phyloP scores from a whole-genome alignment of 202 grass and related monocot genomes.

The Tripidium arundinaceum region DNA sequence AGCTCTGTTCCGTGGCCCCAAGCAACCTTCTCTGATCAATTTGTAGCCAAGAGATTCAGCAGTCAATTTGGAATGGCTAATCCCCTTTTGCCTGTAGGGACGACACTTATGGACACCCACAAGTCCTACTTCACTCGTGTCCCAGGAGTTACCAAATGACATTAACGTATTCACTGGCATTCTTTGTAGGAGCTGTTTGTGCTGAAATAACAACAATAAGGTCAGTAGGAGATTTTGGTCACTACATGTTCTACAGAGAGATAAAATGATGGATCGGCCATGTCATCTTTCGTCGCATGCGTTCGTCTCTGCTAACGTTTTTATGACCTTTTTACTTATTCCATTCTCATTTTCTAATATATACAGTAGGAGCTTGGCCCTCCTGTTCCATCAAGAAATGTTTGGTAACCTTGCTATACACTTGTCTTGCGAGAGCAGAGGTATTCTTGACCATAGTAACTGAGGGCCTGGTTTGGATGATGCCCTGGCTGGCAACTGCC shows the following conservation, averaged over 20 bases:
- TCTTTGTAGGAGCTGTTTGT: neutral
- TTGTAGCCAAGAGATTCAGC: neutral
- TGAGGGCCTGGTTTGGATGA: no score
- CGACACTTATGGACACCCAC: neutral
- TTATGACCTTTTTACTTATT: neutral
- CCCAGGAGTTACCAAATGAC: neutral
- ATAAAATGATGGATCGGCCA: slow-evolving; percentile 17
- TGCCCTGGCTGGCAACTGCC: no score
- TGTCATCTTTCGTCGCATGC: slow-evolving; percentile 18
- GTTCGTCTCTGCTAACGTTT: neutral
- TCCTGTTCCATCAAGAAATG: neutral
- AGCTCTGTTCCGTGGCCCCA: neutral
- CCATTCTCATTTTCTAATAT: neutral
- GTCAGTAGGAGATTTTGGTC: neutral
- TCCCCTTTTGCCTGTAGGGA: neutral
- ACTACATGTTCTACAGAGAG: neutral
- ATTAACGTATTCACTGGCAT: neutral
- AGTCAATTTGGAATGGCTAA: neutral
- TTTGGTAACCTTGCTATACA: neutral
- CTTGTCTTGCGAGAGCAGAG: no score
- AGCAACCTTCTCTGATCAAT: neutral
- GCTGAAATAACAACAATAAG: neutral
- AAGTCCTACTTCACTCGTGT: slow-evolving; percentile 7
- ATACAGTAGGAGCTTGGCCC: no score
- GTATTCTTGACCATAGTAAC: neutral